A percentile compares a stretch with the other conserved stretches of the same genome.
These are phyloP conservation scores for Geosmithia putterillii DNA, from an alignment of 2,329 filamentous ascomycete species.

Conservation along the genomic window DNA sequence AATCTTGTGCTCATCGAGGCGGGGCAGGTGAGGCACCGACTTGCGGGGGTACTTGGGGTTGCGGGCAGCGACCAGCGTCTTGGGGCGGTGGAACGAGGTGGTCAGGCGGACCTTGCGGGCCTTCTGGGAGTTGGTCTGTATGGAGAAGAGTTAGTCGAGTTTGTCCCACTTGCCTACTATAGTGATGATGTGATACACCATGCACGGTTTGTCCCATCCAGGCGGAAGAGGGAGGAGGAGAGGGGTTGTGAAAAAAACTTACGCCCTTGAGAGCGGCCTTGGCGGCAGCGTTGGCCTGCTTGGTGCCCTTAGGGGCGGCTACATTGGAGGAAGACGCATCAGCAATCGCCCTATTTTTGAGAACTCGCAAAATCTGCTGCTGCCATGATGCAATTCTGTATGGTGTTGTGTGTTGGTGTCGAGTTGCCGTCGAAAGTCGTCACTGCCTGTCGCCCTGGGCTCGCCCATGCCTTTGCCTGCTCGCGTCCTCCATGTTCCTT, in stretches of 20 bases:
- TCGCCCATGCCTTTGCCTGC: neutral
- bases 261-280: slow-evolving; percentile 95
- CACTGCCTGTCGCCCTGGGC: neutral
- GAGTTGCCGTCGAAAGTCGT: neutral
- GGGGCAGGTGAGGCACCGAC: slow-evolving; percentile 77
- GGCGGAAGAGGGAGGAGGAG: neutral
- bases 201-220: neutral
- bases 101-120: slow-evolving; percentile 82
- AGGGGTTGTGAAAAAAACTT: slow-evolving; percentile 43
- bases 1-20: slow-evolving; percentile 95
- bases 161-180: neutral
- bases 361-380: slow-evolving; percentile 70
- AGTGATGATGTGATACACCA: neutral
- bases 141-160: slow-evolving; percentile 3
- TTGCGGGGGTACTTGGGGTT: slow-evolving; percentile 94
- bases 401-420: slow-evolving; percentile 5
- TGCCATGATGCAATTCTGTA: slow-evolving; percentile 41
- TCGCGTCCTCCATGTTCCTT: neutral
- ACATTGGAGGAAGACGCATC: slow-evolving; percentile 41
- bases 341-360: slow-evolving; percentile 56
- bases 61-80: slow-evolving; percentile 87
- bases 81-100: slow-evolving; percentile 95
- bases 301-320: slow-evolving; percentile 53
- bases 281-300: slow-evolving; percentile 87
- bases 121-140: slow-evolving; percentile 56